phyloP scores from a whole-genome alignment of 768 basidiomycete genomes.

The Dacryopinax primogenitus region DNA sequence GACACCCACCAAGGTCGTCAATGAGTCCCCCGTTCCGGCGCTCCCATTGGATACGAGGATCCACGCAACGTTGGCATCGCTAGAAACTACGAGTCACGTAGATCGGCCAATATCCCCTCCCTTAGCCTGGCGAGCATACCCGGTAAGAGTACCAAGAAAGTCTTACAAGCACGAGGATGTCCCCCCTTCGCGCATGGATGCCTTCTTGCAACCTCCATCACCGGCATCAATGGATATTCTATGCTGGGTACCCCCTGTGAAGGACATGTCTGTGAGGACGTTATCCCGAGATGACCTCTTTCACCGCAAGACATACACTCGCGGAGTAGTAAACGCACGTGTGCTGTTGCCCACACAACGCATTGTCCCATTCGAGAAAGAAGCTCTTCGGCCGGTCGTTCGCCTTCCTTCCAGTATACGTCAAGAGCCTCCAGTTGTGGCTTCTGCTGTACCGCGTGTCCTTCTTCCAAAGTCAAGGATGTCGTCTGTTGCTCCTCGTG shows the following conservation, averaged over 20 bases:
- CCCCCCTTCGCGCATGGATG: conserved; percentile 36
- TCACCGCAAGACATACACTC: conserved; percentile 3
- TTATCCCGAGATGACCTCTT: conserved; percentile 47
- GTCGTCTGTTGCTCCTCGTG: background rate
- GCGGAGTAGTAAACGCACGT: background rate
- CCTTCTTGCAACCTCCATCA: conserved; percentile 29
- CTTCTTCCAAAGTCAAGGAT: background rate
- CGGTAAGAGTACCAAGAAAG: conserved; percentile 39
- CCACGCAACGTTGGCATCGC: conserved; percentile 23
- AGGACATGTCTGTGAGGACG: conserved; percentile 48
- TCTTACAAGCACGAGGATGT: conserved; percentile 36
- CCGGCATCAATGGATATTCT: conserved; percentile 49
- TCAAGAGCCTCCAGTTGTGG: background rate
- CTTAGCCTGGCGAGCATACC: conserved; percentile 29
- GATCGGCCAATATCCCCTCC: conserved; percentile 41
- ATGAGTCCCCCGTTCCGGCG: background rate
- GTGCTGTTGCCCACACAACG: background rate
- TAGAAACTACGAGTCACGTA: conserved; percentile 29
- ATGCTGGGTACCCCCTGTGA: conserved; percentile 58
- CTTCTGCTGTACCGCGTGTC: background rate
- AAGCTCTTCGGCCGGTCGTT: background rate
- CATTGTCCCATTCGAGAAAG: background rate
- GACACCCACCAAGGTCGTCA: background rate
- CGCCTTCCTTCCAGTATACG: background rate
- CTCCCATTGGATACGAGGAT: conserved; percentile 19